phyloP scores from a whole-genome alignment of 176 grass and related monocot species.

The Alopecurus myosuroides region DNA sequence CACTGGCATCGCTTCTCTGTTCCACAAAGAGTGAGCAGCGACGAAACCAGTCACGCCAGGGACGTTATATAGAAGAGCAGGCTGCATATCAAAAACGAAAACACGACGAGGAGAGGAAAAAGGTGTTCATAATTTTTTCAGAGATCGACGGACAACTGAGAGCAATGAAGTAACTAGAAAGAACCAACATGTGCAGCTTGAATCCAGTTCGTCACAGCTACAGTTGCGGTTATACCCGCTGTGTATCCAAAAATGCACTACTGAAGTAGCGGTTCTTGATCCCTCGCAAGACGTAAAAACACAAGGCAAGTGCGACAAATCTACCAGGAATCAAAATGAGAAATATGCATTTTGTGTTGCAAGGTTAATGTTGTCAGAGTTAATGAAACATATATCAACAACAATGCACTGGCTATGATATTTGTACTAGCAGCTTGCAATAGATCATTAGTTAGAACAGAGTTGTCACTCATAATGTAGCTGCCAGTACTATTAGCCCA shows the following conservation, averaged over 20 bases:
- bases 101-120: neutral
- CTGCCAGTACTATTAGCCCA: neutral
- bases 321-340: constrained; percentile 45
- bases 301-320: constrained; percentile 85
- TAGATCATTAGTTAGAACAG: neutral
- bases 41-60: constrained; percentile 83
- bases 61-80: constrained; percentile 81
- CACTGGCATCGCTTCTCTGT: constrained; percentile 78
- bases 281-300: constrained; percentile 84
- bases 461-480: neutral
- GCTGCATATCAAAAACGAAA: constrained; percentile 22
- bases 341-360: constrained; percentile 2
- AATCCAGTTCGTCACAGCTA: constrained; percentile 96
- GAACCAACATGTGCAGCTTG: constrained; percentile 78
- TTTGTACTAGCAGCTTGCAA: neutral
- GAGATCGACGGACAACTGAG: neutral
- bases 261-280: constrained; percentile 67
- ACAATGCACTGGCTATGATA: neutral
- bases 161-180: neutral
- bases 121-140: neutral
- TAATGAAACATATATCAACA: neutral
- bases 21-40: constrained; percentile 68
- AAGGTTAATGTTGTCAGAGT: too few relatives aligned
- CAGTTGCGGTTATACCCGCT: constrained; percentile 58
- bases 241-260: constrained; percentile 79